Evolutionary conservation across 164 flowering plant species (phyloP).

Genomic region (Magnolia officinalis): DNA sequence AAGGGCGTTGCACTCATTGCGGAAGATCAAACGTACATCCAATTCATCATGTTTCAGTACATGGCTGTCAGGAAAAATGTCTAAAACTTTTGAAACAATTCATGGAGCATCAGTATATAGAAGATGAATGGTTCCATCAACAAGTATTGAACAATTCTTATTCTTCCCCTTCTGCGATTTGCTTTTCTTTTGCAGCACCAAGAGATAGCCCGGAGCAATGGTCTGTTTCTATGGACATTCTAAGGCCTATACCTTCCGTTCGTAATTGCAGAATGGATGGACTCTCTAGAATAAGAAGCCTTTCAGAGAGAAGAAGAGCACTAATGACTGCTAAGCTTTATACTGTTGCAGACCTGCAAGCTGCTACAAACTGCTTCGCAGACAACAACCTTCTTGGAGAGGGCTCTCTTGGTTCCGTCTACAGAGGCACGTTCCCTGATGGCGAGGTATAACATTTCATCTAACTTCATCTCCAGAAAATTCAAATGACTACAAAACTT

Average conservation of each 20-base stretch:
- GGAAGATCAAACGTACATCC: too few relatives aligned
- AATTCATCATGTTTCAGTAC: background rate
- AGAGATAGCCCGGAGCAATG: slow-evolving; percentile 34
- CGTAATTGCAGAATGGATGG: slow-evolving; percentile 25
- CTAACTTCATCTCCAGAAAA: background rate
- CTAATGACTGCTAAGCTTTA: slow-evolving; percentile 37
- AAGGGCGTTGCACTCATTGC: too few relatives aligned
- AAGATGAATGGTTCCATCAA: too few relatives aligned
- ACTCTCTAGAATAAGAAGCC: slow-evolving; percentile 34
- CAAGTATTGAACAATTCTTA: too few relatives aligned
- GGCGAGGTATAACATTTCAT: slow-evolving; percentile 45
- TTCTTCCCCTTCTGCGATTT: too few relatives aligned
- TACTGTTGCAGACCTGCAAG: slow-evolving; percentile 60
- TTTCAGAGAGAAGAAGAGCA: slow-evolving; percentile 33
- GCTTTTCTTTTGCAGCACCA: slow-evolving; percentile 20
- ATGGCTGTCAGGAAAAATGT: slow-evolving; percentile 11
- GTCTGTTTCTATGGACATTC: slow-evolving; percentile 24
- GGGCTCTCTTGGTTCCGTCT: slow-evolving; percentile 87
- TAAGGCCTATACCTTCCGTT: slow-evolving; percentile 31
- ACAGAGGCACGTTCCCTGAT: slow-evolving; percentile 64
- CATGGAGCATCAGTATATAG: too few relatives aligned
- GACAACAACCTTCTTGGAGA: slow-evolving; percentile 63
- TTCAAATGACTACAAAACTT: background rate
- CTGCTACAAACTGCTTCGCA: slow-evolving; percentile 65
- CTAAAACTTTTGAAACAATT: too few relatives aligned